Percentiles rank a stretch among this genome's conserved stretches.
Conservation (phyloP, 305 asterid genomes). For the Solanum hybrid region DNA sequence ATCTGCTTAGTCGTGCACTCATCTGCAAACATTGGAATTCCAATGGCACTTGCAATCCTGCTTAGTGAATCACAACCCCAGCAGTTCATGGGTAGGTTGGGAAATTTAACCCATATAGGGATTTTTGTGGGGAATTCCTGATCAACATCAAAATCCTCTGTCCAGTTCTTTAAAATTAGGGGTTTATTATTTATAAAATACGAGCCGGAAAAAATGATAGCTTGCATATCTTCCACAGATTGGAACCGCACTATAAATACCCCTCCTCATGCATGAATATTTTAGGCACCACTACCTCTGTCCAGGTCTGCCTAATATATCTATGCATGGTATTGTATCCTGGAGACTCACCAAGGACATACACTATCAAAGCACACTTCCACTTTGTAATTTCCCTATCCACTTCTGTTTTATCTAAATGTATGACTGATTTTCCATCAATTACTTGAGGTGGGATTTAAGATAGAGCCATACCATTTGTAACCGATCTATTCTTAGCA, state of each 20-base stretch:
- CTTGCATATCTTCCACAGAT: neutral
- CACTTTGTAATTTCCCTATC: neutral
- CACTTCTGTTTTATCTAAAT: neutral
- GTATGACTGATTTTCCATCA: neutral
- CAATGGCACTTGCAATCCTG: neutral
- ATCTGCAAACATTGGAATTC: neutral
- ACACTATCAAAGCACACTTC: neutral
- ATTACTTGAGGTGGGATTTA: neutral
- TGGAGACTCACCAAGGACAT: neutral
- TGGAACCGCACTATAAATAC: neutral
- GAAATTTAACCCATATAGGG: neutral
- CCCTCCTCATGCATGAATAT: neutral
- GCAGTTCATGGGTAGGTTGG: neutral
- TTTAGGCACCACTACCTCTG: neutral
- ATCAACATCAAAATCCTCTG: too few relatives aligned
- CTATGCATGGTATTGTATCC: neutral
- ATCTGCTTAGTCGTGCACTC: neutral
- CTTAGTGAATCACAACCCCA: neutral
- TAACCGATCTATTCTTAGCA: neutral
- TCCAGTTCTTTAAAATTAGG: neutral
- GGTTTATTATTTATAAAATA: neutral
- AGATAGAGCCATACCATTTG: neutral
- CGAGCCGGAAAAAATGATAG: fast-evolving
- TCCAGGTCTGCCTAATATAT: neutral
- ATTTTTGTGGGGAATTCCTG: neutral